These are phyloP conservation scores for Dioszegia aurantiaca DNA, from an alignment of 768 basidiomycete species.

Conservation along the genomic window DNA sequence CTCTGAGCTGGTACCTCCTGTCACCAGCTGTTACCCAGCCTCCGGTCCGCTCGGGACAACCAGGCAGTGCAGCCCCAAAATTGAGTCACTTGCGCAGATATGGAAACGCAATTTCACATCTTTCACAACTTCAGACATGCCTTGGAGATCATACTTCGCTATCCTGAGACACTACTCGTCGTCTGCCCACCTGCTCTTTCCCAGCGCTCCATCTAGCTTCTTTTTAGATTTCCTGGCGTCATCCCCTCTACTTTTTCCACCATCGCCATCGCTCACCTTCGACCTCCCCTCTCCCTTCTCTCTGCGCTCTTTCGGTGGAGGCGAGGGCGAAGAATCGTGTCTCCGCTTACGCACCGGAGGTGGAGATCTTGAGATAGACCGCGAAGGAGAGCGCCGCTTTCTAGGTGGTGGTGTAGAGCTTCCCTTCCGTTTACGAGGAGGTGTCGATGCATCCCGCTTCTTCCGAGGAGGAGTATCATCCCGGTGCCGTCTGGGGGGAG, in stretches of 20 bases:
- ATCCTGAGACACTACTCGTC: not conserved
- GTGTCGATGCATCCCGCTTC: constrained; percentile 15
- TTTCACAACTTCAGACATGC: no score
- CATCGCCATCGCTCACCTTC: constrained; percentile 20
- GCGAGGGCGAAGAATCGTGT: constrained; percentile 3
- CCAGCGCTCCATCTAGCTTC: constrained; percentile 34
- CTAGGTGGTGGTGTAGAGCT: constrained; percentile 13
- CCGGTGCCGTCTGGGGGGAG: constrained; percentile 21
- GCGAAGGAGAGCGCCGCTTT: constrained; percentile 1
- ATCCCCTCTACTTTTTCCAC: constrained; percentile 4
- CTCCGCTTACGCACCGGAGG: constrained; percentile 12
- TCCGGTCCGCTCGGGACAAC: no score
- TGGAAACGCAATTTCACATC: no score
- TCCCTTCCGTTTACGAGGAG: constrained; percentile 1
- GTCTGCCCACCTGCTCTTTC: constrained; percentile 26
- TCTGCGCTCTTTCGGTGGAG: constrained; percentile 9
- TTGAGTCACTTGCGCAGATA: no score
- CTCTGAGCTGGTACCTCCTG: no score
- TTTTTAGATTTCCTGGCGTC: constrained; percentile 24
- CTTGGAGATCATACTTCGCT: not conserved
- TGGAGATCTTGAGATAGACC: not conserved
- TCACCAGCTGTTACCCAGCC: no score
- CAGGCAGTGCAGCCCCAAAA: no score
- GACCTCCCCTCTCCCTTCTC: constrained; percentile 15
- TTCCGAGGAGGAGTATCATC: constrained; percentile 17